These are phyloP conservation scores for Pichia sp. DNA, from an alignment of 1,139 yeast species.

Conservation along the genomic window DNA sequence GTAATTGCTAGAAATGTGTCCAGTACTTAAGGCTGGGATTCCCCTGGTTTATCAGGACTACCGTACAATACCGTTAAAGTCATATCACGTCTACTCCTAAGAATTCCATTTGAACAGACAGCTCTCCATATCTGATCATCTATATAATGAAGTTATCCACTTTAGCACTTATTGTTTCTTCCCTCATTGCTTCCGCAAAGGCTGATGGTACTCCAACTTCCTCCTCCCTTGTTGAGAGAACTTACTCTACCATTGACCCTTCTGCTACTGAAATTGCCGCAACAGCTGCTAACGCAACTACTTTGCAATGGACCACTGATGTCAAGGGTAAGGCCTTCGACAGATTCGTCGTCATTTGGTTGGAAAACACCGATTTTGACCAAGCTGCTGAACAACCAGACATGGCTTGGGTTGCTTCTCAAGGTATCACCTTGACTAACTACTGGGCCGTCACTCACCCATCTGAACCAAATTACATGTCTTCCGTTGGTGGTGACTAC, in stretches of 20 bases:
- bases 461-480: slow-evolving; percentile 45
- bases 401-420: slow-evolving; percentile 32
- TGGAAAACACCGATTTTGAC: slow-evolving; percentile 43
- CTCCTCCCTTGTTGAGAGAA: slow-evolving; percentile 15
- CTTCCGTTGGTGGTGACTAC: slow-evolving; percentile 42
- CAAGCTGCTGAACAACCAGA: slow-evolving; percentile 39
- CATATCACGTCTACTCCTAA: too few relatives aligned
- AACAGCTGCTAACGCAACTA: slow-evolving; percentile 33
- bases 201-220: slow-evolving; percentile 20
- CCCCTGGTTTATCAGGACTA: too few relatives aligned
- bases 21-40: too few relatives aligned
- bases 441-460: slow-evolving; percentile 45
- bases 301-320: slow-evolving; percentile 28
- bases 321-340: slow-evolving; percentile 37
- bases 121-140: too few relatives aligned
- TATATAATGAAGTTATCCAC: slow-evolving; percentile 11
- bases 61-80: too few relatives aligned
- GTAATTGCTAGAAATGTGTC: too few relatives aligned
- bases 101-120: too few relatives aligned
- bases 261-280: slow-evolving; percentile 30
- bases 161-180: slow-evolving; percentile 10
- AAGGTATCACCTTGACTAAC: slow-evolving; percentile 39
- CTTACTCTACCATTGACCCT: slow-evolving; percentile 32
- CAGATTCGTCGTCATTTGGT: slow-evolving; percentile 38
- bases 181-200: slow-evolving; percentile 11